Conservation (phyloP, 768 basidiomycete genomes). For the Termitomyces sp. region DNA sequence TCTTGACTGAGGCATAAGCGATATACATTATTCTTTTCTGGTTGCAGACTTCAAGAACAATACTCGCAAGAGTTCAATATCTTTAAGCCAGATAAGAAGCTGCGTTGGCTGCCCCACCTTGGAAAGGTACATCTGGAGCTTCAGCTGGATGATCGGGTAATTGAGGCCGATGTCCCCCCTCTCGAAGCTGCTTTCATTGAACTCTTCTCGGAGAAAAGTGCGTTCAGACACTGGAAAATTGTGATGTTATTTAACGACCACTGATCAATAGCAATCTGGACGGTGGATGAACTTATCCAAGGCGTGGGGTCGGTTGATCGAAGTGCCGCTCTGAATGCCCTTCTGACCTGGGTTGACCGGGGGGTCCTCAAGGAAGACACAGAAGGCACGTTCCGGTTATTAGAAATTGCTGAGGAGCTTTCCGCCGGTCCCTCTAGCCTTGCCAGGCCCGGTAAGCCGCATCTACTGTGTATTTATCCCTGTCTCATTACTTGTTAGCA, state of each 20-base stretch:
- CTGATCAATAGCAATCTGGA: constrained; percentile 56
- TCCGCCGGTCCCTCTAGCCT: constrained; percentile 17
- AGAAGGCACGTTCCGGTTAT: constrained; percentile 54
- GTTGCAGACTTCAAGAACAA: constrained; percentile 59
- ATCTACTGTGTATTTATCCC: background rate
- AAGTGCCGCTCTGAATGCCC: constrained; percentile 60
- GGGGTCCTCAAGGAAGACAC: constrained; percentile 72
- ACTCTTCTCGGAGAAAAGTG: constrained; percentile 71
- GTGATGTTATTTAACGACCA: background rate
- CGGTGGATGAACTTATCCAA: constrained; percentile 58
- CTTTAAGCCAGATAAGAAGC: constrained; percentile 89
- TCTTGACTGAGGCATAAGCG: background rate
- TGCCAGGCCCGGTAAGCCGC: constrained; percentile 4
- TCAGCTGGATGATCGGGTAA: constrained; percentile 72
- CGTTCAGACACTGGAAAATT: background rate
- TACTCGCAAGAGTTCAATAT: constrained; percentile 75
- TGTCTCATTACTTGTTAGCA: constrained; percentile 4
- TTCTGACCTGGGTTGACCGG: constrained; percentile 79
- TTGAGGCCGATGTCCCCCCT: constrained; percentile 75
- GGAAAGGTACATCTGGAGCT: constrained; percentile 80
- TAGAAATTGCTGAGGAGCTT: constrained; percentile 56
- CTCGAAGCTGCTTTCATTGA: constrained; percentile 91
- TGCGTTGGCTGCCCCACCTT: constrained; percentile 86
- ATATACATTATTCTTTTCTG: constrained; percentile 3
- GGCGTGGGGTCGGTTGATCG: constrained; percentile 63